Conservation (phyloP, 345 rosid species). For the Salix suchowensis region DNA sequence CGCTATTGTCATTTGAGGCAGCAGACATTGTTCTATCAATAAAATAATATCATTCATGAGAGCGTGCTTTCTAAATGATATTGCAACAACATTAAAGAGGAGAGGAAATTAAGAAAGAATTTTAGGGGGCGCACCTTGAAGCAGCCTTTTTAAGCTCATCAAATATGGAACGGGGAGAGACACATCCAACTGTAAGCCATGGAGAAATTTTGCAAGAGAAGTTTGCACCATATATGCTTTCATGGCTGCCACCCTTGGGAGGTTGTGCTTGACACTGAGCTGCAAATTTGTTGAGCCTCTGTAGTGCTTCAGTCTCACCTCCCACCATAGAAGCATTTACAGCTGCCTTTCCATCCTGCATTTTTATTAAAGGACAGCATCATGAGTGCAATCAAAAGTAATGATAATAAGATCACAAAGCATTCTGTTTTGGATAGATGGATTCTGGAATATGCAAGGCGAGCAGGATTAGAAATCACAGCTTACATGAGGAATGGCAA, state of each 20-base stretch:
- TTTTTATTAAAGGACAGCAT: slow-evolving; percentile 5
- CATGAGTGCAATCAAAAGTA: slow-evolving; percentile 2
- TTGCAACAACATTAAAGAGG: not conserved
- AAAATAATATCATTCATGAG: not conserved
- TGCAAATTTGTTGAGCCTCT: slow-evolving; percentile 67
- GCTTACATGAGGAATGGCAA: not conserved
- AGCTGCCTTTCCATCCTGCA: slow-evolving; percentile 64
- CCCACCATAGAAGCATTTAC: slow-evolving; percentile 64
- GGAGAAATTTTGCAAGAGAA: slow-evolving; percentile 96
- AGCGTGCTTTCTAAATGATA: not conserved
- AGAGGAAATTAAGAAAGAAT: not conserved
- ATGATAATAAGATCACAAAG: not conserved
- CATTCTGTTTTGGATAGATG: not conserved
- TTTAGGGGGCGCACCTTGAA: slow-evolving; percentile 34
- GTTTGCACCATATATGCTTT: slow-evolving; percentile 80
- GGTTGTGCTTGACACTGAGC: slow-evolving; percentile 81
- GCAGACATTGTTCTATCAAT: slow-evolving; percentile 33
- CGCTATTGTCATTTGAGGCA: slow-evolving; percentile 19
- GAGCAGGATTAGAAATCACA: not conserved
- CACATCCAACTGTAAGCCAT: slow-evolving; percentile 85
- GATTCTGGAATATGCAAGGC: not conserved
- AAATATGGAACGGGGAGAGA: slow-evolving; percentile 89
- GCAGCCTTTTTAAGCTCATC: slow-evolving; percentile 88
- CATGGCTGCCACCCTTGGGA: slow-evolving; percentile 53
- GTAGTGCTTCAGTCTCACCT: slow-evolving; percentile 91